Percentiles rank a stretch among this genome's conserved stretches.
Evolutionary conservation across 768 basidiomycete genomes (phyloP).

Genomic region (Agaricus subrufescens): DNA sequence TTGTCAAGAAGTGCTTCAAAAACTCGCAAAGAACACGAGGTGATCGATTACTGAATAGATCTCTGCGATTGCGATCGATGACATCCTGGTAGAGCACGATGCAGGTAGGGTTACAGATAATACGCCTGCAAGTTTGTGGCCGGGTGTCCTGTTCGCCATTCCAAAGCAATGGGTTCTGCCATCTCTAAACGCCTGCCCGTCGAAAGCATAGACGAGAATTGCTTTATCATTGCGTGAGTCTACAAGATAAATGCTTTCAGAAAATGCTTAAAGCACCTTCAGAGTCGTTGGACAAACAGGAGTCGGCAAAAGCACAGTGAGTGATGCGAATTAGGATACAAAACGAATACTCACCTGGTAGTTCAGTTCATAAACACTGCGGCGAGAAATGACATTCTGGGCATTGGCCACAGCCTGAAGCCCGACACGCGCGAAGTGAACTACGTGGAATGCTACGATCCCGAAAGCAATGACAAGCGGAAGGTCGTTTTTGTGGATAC

Average conservation of each 20-base stretch:
- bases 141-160: neutral
- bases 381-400: neutral
- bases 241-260: neutral
- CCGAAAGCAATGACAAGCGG: neutral
- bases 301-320: constrained; percentile 5
- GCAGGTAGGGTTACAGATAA: neutral
- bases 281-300: constrained; percentile 5
- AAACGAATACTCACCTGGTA: neutral
- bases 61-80: neutral
- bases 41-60: neutral
- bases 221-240: constrained; percentile 1
- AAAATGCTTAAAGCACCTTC: neutral
- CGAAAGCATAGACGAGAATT: neutral
- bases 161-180: neutral
- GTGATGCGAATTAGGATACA: neutral
- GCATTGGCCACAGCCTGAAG: neutral
- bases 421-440: constrained; percentile 4
- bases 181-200: neutral
- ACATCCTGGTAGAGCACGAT: neutral
- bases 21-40: neutral
- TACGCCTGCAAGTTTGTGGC: neutral
- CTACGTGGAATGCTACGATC: constrained; percentile 1
- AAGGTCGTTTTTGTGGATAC: constrained; percentile 12
- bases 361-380: constrained; percentile 12
- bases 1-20: neutral